Percentiles rank a stretch among this genome's conserved stretches.
Conservation (phyloP, 352 stramenopile species). For the Pythium graminicola region DNA sequence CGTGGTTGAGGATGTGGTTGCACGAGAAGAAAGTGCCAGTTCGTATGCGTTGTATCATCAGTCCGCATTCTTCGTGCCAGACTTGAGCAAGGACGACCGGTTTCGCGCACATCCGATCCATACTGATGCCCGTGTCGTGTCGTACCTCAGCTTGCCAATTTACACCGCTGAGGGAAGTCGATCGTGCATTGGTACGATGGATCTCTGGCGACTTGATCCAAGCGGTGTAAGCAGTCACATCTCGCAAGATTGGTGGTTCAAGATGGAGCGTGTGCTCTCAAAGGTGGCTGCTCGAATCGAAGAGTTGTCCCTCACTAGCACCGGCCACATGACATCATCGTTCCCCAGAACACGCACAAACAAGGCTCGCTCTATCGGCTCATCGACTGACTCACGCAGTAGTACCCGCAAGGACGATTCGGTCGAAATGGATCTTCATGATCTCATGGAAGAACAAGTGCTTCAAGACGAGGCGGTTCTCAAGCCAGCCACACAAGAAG, state of each 20-base stretch:
- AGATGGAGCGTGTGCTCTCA: conserved; percentile 27
- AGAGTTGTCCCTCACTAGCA: conserved; percentile 27
- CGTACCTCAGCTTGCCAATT: conserved; percentile 66
- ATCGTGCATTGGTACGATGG: conserved; percentile 55
- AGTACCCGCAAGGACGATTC: conserved; percentile 60
- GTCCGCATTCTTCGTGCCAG: conserved; percentile 57
- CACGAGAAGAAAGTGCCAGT: conserved; percentile 61
- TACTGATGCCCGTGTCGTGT: conserved; percentile 49
- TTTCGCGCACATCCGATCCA: conserved; percentile 63
- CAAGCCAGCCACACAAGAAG: conserved; percentile 3
- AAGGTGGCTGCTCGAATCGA: conserved; percentile 45
- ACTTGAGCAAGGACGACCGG: conserved; percentile 52
- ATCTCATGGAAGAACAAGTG: conserved; percentile 42
- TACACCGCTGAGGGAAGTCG: conserved; percentile 33
- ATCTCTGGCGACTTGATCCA: conserved; percentile 54
- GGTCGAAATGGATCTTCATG: conserved; percentile 47
- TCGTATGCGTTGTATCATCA: conserved; percentile 61
- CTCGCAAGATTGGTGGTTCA: conserved; percentile 50
- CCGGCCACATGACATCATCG: conserved; percentile 28
- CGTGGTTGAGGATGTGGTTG: conserved; percentile 46
- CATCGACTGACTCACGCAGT: conserved; percentile 37
- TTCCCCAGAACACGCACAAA: conserved; percentile 34
- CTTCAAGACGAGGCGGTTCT: conserved; percentile 29
- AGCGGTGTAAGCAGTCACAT: conserved; percentile 51
- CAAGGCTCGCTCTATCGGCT: conserved; percentile 51